These are phyloP conservation scores for Sporothrix globosa DNA, from an alignment of 2,329 filamentous ascomycete genomes.

Conservation along the genomic window DNA sequence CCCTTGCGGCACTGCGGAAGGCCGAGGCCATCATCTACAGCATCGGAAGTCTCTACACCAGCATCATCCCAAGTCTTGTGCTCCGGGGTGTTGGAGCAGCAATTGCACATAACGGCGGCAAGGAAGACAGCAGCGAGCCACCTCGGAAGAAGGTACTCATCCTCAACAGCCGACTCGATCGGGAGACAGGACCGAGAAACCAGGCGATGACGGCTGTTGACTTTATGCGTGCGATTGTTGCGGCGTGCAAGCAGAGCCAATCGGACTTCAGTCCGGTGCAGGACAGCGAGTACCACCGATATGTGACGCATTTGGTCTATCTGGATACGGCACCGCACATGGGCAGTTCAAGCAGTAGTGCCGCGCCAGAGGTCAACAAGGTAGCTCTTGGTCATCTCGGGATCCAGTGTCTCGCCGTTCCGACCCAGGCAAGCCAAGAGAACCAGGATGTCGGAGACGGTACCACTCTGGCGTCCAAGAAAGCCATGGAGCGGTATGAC, in stretches of 20 bases:
- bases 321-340: conserved; percentile 59
- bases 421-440: conserved; percentile 62
- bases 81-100: conserved; percentile 73
- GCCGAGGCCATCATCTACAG: conserved; percentile 80
- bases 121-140: no score
- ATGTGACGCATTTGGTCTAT: conserved; percentile 84
- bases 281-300: conserved; percentile 60
- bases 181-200: conserved; percentile 76
- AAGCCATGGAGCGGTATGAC: conserved; percentile 27
- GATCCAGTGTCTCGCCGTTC: conserved; percentile 73
- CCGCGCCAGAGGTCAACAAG: conserved; percentile 66
- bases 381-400: conserved; percentile 66
- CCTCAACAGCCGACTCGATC: conserved; percentile 79
- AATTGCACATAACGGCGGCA: conserved; percentile 51
- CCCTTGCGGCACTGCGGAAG: conserved; percentile 66
- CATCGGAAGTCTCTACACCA: conserved; percentile 93
- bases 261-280: conserved; percentile 46
- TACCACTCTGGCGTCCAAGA: neutral
- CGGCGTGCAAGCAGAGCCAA: conserved; percentile 71
- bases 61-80: conserved; percentile 79
- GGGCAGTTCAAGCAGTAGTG: conserved; percentile 46
- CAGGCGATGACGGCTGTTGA: conserved; percentile 73
- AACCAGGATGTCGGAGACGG: conserved; percentile 38
- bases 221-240: conserved; percentile 78
- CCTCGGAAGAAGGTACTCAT: conserved; percentile 74